These are phyloP conservation scores for Straminergon stramineum DNA, from an alignment of 225 moss, liverwort and hornwort genomes.

Conservation along the genomic window DNA sequence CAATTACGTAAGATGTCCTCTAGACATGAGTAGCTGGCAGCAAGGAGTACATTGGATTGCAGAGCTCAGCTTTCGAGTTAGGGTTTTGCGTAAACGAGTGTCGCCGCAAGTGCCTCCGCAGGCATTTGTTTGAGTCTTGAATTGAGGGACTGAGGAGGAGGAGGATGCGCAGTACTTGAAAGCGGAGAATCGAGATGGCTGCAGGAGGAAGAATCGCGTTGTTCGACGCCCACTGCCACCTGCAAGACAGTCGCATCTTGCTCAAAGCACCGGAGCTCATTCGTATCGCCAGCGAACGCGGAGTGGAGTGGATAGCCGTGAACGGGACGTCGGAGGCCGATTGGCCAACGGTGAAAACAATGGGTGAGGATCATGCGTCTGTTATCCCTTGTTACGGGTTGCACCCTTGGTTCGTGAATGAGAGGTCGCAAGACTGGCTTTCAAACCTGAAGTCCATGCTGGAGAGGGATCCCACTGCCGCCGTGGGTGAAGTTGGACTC, in stretches of 20 bases:
- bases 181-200: neutral
- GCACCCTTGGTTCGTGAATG: conserved; percentile 82
- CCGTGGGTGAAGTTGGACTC: conserved; percentile 83
- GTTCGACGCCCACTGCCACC: conserved; percentile 90
- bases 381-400: conserved; percentile 84
- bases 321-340: conserved; percentile 96
- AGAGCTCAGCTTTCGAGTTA: neutral
- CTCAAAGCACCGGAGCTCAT: conserved; percentile 52
- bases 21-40: neutral
- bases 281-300: conserved; percentile 41
- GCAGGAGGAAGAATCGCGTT: conserved; percentile 36
- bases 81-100: neutral
- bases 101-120: neutral
- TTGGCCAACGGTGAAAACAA: conserved; percentile 61
- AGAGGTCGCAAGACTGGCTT: conserved; percentile 69
- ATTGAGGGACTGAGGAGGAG: neutral
- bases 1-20: neutral
- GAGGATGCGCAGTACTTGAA: neutral
- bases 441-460: conserved; percentile 45
- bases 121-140: neutral
- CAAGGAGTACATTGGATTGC: neutral
- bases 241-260: conserved; percentile 71
- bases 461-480: conserved; percentile 52
- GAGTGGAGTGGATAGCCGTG: conserved; percentile 79
- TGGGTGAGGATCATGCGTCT: conserved; percentile 47